Evolutionary conservation across 1,139 yeast genomes (phyloP).

Genomic region (Geotrichum fermentans): DNA sequence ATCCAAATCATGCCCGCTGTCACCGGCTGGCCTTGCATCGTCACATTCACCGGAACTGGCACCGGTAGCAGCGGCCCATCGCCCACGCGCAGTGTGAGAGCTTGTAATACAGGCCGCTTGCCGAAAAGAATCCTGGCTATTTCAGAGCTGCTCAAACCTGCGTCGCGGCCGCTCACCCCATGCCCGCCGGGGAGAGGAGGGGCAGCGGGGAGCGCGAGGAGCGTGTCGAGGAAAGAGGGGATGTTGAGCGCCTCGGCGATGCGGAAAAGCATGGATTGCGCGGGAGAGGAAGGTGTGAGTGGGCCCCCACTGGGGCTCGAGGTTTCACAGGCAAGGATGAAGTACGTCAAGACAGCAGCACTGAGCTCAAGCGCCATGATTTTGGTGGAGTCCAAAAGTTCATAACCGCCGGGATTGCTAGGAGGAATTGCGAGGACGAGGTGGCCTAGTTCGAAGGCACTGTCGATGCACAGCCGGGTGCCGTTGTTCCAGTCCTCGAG

Average conservation of each 20-base stretch:
- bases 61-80: background rate
- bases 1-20: background rate
- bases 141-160: background rate
- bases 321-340: too few relatives aligned
- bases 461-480: background rate
- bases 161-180: background rate
- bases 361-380: background rate
- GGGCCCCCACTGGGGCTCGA: too few relatives aligned
- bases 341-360: background rate
- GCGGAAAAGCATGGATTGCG: too few relatives aligned
- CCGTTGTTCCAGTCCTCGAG: background rate
- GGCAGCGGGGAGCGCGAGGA: background rate
- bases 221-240: background rate
- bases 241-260: background rate
- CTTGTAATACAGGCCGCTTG: background rate
- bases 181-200: background rate
- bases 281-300: too few relatives aligned
- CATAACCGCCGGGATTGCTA: background rate
- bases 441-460: background rate
- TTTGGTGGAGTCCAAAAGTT: background rate
- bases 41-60: background rate
- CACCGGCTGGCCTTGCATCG: background rate
- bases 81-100: background rate
- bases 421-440: background rate
- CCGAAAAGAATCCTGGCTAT: background rate